Conservation (phyloP, 2,329 filamentous ascomycete species). For the Sporothrix humicola region DNA sequence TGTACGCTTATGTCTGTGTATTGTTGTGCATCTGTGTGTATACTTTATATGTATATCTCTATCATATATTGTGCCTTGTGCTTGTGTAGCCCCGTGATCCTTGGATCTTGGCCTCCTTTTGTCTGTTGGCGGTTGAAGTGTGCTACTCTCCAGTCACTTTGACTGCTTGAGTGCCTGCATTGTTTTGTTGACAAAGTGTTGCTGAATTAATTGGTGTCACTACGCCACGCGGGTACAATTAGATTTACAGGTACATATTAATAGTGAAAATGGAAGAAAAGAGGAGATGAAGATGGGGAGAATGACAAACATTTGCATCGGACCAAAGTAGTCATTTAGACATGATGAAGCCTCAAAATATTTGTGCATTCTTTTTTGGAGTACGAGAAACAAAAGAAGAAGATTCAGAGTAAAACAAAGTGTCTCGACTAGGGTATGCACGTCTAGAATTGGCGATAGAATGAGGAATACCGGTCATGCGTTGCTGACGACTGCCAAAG, state of each 20-base stretch:
- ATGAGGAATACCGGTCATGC: neutral
- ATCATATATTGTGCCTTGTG: neutral
- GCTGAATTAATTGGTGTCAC: neutral
- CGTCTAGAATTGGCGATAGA: neutral
- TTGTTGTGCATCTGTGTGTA: neutral
- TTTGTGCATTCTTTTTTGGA: neutral
- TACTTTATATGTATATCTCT: neutral
- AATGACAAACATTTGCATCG: neutral
- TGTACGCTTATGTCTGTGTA: neutral
- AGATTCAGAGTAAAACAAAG: neutral
- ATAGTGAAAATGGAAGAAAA: too few relatives aligned
- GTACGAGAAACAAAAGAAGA: neutral
- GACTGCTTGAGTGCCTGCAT: neutral
- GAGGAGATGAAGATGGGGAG: neutral
- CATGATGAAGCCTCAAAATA: neutral
- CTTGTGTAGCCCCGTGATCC: neutral
- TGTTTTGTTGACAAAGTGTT: neutral
- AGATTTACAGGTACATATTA: neutral
- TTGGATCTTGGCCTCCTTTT: neutral
- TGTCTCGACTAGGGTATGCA: neutral
- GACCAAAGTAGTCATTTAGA: neutral
- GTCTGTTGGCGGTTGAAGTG: neutral
- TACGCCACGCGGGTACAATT: neutral
- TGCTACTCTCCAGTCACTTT: neutral
- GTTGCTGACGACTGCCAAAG: neutral